Percentiles rank a stretch among this genome's conserved stretches.
Conservation (phyloP, 345 rosid genomes). For the Eucalyptus sp. region DNA sequence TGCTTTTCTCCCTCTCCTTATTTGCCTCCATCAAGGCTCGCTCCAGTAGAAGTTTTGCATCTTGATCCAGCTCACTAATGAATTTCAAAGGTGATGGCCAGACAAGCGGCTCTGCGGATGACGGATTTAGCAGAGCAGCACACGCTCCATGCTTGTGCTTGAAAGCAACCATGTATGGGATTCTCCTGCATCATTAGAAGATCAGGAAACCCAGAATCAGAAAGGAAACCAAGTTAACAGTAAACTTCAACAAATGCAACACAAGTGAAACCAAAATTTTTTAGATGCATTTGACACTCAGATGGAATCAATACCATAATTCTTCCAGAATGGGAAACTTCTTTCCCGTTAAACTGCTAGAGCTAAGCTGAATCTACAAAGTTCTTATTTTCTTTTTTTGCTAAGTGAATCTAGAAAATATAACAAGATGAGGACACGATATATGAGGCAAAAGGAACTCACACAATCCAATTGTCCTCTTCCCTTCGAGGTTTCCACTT, state of each 20-base stretch:
- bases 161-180: constrained; percentile 71
- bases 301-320: not conserved
- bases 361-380: not conserved
- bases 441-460: not conserved
- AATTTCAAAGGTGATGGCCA: constrained; percentile 98
- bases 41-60: constrained; percentile 73
- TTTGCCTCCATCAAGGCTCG: constrained; percentile 84
- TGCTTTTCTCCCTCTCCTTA: constrained; percentile 74
- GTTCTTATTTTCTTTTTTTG: not conserved
- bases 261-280: not conserved
- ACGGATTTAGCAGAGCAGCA: constrained; percentile 81
- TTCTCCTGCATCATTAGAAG: constrained; percentile 46
- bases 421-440: not conserved
- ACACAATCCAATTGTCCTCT: not conserved
- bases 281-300: not conserved
- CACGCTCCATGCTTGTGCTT: constrained; percentile 78
- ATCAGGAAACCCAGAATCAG: not conserved
- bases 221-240: not conserved
- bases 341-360: not conserved
- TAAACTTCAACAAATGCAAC: not conserved
- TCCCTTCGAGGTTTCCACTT: not conserved
- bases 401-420: not conserved
- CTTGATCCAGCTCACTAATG: constrained; percentile 84
- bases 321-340: not conserved
- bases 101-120: constrained; percentile 92